A percentile compares a stretch with the other conserved stretches of the same genome.
Conservation (phyloP, 257 asterid species). For the Salvia miltiorrhiza region DNA sequence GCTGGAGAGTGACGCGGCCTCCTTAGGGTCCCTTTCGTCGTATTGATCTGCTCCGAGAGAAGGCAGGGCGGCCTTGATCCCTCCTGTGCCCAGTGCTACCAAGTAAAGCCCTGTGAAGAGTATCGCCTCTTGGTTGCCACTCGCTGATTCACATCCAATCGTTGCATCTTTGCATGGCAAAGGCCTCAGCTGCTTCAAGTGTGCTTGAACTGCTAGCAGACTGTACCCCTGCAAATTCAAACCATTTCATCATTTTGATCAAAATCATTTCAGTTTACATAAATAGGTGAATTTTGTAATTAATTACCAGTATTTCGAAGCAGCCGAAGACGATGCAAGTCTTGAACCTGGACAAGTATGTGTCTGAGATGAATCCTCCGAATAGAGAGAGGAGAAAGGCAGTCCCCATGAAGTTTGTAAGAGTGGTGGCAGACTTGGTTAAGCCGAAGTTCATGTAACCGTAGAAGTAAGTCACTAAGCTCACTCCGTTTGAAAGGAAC, state of each 20-base stretch:
- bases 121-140: conserved; percentile 40
- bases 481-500: conserved; percentile 45
- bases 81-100: conserved; percentile 64
- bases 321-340: conserved; percentile 53
- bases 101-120: conserved; percentile 53
- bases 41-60: conserved; percentile 77
- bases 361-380: conserved; percentile 63
- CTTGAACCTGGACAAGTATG: conserved; percentile 57
- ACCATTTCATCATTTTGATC: no score
- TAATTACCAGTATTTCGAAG: conserved; percentile 40
- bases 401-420: conserved; percentile 59
- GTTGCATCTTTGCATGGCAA: conserved; percentile 54
- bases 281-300: no score
- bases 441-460: conserved; percentile 61
- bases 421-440: conserved; percentile 52
- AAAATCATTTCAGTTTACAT: no score
- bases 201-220: conserved; percentile 73
- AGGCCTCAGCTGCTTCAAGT: conserved; percentile 52
- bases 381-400: conserved; percentile 47
- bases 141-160: conserved; percentile 43
- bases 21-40: conserved; percentile 53
- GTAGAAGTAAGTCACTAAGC: conserved; percentile 53
- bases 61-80: conserved; percentile 66
- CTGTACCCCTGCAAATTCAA: conserved; percentile 48
- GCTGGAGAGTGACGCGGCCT: conserved; percentile 57